Conservation (phyloP, 768 basidiomycete species). For the Tulasnella sp. region DNA sequence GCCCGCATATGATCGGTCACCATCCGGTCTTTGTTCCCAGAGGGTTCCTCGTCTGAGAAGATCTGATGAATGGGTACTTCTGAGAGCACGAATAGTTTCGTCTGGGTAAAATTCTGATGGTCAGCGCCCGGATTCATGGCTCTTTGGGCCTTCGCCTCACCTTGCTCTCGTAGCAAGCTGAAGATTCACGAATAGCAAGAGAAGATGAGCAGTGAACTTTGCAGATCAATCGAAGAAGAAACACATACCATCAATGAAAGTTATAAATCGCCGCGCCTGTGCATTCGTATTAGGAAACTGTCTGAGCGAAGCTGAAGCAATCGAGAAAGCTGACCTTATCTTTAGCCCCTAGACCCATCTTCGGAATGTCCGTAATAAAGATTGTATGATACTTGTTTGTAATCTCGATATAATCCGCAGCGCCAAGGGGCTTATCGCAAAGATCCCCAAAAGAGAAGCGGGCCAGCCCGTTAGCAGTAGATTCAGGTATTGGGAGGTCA, state of each 20-base stretch:
- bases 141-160: constrained; percentile 29
- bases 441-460: constrained; percentile 78
- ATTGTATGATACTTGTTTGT: constrained; percentile 80
- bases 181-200: not conserved
- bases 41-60: constrained; percentile 60
- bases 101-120: constrained; percentile 35
- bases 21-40: constrained; percentile 26
- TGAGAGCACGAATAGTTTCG: constrained; percentile 83
- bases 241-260: constrained; percentile 78
- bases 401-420: constrained; percentile 92
- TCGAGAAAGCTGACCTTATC: constrained; percentile 50
- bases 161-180: constrained; percentile 89
- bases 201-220: not conserved
- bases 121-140: constrained; percentile 9
- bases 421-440: constrained; percentile 81
- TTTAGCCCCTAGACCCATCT: constrained; percentile 77
- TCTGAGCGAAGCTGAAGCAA: too few species aligned
- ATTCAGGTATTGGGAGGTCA: constrained; percentile 65
- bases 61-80: constrained; percentile 85
- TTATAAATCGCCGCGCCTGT: constrained; percentile 90
- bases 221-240: not conserved
- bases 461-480: constrained; percentile 51
- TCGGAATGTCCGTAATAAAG: constrained; percentile 78
- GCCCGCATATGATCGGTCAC: constrained; percentile 80
- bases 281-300: too few species aligned